Base-by-base conservation (phyloP, 148 eudicot species). In the Fagopyrum tataricum region DNA sequence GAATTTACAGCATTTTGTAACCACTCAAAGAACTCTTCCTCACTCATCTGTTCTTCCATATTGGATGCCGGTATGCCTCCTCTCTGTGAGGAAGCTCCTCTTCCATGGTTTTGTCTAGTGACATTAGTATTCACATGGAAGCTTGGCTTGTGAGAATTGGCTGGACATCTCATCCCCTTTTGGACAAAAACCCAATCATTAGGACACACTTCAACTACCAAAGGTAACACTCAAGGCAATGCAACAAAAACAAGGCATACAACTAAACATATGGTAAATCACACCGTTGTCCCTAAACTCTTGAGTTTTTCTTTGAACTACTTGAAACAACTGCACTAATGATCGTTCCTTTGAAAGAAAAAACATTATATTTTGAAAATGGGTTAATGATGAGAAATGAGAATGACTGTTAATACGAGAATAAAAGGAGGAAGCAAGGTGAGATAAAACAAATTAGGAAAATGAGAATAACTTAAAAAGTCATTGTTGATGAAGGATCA, bases 101-200 rank as follows among this genome's bases (percentile, higher is more conserved):
- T 86, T 48, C 87, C 86, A 46, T 48, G 71, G 80, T 4, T 77
- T 72, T 82, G 84, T 83, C 82, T 87, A 13, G 90, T 85, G 69
- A 93, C 73, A 70, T 81, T 91, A 7, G 98, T 89, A 80, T 93
- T 93, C 52, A 93, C 97, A 74, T 91, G 98, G 82, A 93, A 93
- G 76, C 89, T 89, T 55, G 98, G 91, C 76, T 93, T 93, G 87
- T 93, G 98, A 56, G 92, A 85, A 79, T 91, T 93, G 23, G 78
- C 95, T 18, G 90, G 90, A 76, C 97, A 93, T 78, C 97, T 86
- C 98, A 93, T 89, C 67, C 98, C 98, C 98, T 93, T 31, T 41
- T 39, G 31, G 9, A 8, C 41, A 23, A 26, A 39, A 23, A 12
- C 44, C 44, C 6, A 23, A 67, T 6, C 64, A n/a, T 23, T 17